phyloP scores from a whole-genome alignment of 2,329 filamentous ascomycete species.

The Claviceps digitariae region DNA sequence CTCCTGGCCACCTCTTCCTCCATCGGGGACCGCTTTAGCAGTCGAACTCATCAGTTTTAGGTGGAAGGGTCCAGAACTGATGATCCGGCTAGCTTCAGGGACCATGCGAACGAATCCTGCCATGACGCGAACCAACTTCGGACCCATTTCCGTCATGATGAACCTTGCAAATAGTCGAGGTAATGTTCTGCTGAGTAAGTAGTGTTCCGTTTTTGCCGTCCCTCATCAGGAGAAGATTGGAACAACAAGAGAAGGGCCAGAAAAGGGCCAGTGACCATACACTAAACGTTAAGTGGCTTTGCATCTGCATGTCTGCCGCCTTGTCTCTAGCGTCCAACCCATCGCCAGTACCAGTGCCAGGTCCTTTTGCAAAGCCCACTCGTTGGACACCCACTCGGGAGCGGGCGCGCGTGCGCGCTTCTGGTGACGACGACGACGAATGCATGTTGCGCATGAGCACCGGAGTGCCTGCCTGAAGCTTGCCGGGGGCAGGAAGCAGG shows the following conservation, averaged over 20 bases:
- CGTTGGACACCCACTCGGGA: constrained; percentile 6
- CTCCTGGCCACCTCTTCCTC: neutral
- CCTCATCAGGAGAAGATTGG: neutral
- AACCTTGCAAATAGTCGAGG: neutral
- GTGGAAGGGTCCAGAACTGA: neutral
- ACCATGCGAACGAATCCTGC: neutral
- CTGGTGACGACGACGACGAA: neutral
- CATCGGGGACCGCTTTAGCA: neutral
- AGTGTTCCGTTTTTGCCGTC: neutral
- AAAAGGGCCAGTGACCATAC: neutral
- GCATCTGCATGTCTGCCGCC: constrained; percentile 9
- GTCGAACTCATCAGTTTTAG: neutral
- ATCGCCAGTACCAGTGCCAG: constrained; percentile 6
- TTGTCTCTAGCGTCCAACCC: constrained; percentile 11
- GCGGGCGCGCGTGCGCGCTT: neutral
- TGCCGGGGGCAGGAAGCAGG: neutral
- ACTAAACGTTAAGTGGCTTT: neutral
- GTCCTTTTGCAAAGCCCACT: constrained; percentile 15
- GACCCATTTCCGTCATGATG: neutral
- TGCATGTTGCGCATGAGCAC: neutral
- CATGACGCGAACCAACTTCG: neutral
- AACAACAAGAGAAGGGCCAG: neutral
- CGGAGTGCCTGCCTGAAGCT: neutral
- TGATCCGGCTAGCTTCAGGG: neutral
- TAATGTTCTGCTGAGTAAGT: neutral